phyloP scores from a whole-genome alignment of 495 filamentous ascomycete species.

The Bacidia rubella region DNA sequence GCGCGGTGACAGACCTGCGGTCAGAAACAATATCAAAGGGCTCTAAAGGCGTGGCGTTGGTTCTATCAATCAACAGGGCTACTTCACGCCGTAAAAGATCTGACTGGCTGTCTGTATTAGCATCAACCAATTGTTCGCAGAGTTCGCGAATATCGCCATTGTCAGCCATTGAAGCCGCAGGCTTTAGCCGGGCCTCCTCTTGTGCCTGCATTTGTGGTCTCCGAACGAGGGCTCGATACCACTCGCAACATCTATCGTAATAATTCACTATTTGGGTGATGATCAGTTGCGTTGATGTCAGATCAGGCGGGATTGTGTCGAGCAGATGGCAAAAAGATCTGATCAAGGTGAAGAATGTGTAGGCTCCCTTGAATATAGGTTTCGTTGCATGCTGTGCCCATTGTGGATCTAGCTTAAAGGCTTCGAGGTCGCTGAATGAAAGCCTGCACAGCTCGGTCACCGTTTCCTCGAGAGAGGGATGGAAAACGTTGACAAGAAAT shows the following conservation, averaged over 20 bases:
- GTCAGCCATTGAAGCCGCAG: constrained; percentile 58
- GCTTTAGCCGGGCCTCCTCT: constrained; percentile 43
- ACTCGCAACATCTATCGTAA: constrained; percentile 78
- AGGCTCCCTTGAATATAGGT: constrained; percentile 87
- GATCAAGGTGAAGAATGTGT: constrained; percentile 74
- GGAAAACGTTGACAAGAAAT: constrained; percentile 95
- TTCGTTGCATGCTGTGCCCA: constrained; percentile 65
- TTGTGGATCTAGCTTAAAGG: constrained; percentile 74
- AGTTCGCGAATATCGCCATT: constrained; percentile 52
- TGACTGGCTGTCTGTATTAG: constrained; percentile 18
- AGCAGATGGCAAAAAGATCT: constrained; percentile 89
- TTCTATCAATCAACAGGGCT: constrained; percentile 47
- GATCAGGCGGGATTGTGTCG: constrained; percentile 88
- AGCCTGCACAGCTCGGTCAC: constrained; percentile 75
- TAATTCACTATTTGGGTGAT: constrained; percentile 82
- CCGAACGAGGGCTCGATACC: constrained; percentile 50
- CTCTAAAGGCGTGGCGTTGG: constrained; percentile 49
- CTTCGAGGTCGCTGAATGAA: constrained; percentile 69
- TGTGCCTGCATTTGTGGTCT: constrained; percentile 22
- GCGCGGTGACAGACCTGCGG: constrained; percentile 63
- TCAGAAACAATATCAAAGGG: constrained; percentile 78
- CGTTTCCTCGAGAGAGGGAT: constrained; percentile 91
- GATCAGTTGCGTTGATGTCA: constrained; percentile 82
- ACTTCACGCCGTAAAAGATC: constrained; percentile 44
- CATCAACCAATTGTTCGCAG: constrained; percentile 43